These are phyloP conservation scores for Solanum acaule DNA, from an alignment of 257 asterid genomes.

Conservation along the genomic window DNA sequence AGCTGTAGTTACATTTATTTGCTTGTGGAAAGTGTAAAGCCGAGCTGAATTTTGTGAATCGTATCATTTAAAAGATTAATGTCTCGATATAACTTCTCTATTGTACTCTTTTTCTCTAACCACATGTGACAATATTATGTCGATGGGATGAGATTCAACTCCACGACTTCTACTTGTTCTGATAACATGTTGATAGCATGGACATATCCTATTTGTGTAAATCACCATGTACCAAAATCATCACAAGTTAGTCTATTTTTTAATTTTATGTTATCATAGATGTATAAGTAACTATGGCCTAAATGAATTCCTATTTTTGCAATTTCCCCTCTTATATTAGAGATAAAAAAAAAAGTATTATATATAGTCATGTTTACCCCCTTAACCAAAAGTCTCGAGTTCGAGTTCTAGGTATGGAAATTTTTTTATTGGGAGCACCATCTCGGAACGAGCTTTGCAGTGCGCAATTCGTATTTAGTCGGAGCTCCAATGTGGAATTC, in stretches of 20 bases:
- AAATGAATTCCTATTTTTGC: not conserved
- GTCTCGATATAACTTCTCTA: not conserved
- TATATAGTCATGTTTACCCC: not conserved
- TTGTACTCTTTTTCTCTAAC: not conserved
- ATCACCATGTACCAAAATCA: not conserved
- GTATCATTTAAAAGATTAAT: not conserved
- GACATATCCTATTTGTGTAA: not conserved
- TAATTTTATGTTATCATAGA: not conserved
- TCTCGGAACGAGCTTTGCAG: rapidly evolving
- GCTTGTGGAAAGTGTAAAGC: not conserved
- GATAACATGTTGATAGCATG: not conserved
- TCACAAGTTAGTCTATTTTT: not conserved
- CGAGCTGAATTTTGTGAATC: not conserved
- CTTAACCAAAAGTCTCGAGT: no score
- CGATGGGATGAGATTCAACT: not conserved
- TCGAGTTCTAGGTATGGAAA: no score
- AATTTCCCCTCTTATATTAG: not conserved
- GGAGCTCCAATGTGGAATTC: rapidly evolving
- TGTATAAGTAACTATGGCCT: not conserved
- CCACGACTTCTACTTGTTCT: not conserved
- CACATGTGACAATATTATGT: not conserved
- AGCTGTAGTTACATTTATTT: not conserved
- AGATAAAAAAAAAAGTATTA: not conserved
- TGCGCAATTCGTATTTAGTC: rapidly evolving
- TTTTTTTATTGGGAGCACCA: no score